phyloP scores from a whole-genome alignment of 768 basidiomycete genomes.

The Strobilomyces echinocephalus region DNA sequence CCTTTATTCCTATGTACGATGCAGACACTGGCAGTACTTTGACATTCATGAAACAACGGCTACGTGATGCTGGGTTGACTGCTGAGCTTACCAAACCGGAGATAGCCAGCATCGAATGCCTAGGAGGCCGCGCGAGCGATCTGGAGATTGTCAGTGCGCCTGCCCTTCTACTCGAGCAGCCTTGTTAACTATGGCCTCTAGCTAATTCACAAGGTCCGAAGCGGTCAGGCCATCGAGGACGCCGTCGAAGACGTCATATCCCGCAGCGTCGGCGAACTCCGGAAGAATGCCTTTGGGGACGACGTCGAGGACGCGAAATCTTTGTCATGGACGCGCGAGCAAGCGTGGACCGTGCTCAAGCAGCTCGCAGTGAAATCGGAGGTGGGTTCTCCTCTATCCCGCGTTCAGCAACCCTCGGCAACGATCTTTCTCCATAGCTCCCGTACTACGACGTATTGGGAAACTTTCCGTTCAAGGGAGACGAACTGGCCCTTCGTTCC shows the following conservation, averaged over 20 bases:
- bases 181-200: constrained; percentile 24
- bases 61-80: constrained; percentile 52
- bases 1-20: constrained; percentile 74
- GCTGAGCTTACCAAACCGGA: constrained; percentile 54
- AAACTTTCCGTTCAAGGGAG: constrained; percentile 89
- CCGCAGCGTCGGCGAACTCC: constrained; percentile 73
- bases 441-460: constrained; percentile 78
- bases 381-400: constrained; percentile 35
- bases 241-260: constrained; percentile 88
- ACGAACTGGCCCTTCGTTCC: constrained; percentile 70
- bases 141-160: constrained; percentile 64
- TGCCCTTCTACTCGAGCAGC: not conserved
- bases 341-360: constrained; percentile 82
- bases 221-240: constrained; percentile 64
- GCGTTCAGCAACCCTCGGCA: constrained; percentile 19
- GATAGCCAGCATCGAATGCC: constrained; percentile 54
- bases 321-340: constrained; percentile 79
- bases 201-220: constrained; percentile 83
- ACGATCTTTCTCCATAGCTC: constrained; percentile 39
- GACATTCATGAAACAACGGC: constrained; percentile 75
- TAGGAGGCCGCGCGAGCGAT: constrained; percentile 90
- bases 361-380: constrained; percentile 62
- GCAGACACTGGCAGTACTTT: constrained; percentile 79
- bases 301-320: constrained; percentile 83
- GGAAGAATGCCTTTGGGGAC: constrained; percentile 92